These are phyloP conservation scores for Azolla pinnata DNA, from an alignment of 75 land plant genomes.

Conservation along the genomic window DNA sequence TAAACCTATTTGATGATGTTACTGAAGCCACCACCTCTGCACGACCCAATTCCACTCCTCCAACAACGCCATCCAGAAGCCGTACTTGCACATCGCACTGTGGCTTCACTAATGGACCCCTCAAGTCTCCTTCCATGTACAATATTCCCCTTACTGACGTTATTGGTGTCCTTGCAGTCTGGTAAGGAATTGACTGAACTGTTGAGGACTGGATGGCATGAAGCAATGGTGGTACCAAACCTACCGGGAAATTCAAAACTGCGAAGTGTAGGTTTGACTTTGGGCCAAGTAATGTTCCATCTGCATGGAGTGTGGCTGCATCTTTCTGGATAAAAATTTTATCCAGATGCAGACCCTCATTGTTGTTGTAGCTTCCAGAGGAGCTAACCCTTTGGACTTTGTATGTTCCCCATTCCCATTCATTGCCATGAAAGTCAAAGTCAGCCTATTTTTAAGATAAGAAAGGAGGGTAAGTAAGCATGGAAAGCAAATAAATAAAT, in stretches of 20 bases:
- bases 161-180: conserved; percentile 45
- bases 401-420: conserved; percentile 99
- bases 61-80: conserved; percentile 86
- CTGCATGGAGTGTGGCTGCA: conserved; percentile 97
- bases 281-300: conserved; percentile 83
- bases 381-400: conserved; percentile 72
- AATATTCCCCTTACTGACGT: conserved; percentile 74
- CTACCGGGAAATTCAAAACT: conserved; percentile 90
- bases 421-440: conserved; percentile 91
- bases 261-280: conserved; percentile 97
- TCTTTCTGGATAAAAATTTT: conserved; percentile 88
- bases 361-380: conserved; percentile 72
- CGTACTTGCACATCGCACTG: conserved; percentile 96
- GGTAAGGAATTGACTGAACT: conserved; percentile 37
- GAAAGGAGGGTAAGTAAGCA: not conserved
- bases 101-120: conserved; percentile 75
- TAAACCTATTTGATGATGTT: conserved; percentile 75
- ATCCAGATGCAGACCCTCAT: conserved; percentile 88
- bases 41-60: conserved; percentile 84
- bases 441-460: conserved; percentile 72
- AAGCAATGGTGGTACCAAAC: conserved; percentile 68
- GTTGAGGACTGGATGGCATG: conserved; percentile 77
- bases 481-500: not conserved
- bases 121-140: conserved; percentile 94
- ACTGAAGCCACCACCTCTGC: conserved; percentile 93